A percentile compares a stretch with the other conserved stretches of the same genome.
These are phyloP conservation scores for Tetraselmis striata DNA, from an alignment of 139 green algal species.

Conservation along the genomic window DNA sequence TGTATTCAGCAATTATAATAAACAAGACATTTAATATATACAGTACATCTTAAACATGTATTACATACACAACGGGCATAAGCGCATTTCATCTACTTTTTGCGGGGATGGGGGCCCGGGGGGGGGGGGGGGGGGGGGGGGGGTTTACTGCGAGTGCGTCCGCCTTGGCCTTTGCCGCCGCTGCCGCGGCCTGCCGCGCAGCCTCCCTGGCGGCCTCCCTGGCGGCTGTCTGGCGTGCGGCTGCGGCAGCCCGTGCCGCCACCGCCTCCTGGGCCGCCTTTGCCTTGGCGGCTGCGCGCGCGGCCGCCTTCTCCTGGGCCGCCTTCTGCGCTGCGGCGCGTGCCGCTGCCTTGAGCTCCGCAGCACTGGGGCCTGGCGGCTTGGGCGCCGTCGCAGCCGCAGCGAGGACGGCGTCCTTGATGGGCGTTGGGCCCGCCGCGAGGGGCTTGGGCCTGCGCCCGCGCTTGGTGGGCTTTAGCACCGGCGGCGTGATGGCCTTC, in stretches of 20 bases:
- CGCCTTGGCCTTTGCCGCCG: conserved; percentile 2
- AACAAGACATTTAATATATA: too few species aligned
- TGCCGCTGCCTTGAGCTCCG: neutral
- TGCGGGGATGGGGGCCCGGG: too few species aligned
- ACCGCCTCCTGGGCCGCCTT: neutral
- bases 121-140: too few species aligned
- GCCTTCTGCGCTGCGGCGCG: neutral
- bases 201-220: neutral
- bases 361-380: neutral
- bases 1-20: too few species aligned
- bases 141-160: neutral
- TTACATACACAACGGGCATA: too few species aligned
- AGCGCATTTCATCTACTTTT: too few species aligned
- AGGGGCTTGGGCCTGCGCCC: neutral
- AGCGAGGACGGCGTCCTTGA: neutral
- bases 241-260: neutral
- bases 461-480: neutral
- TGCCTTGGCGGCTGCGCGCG: neutral
- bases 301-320: neutral
- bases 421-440: neutral
- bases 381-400: neutral
- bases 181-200: neutral
- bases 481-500: neutral
- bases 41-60: too few species aligned
- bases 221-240: too few species aligned